Base-by-base conservation (phyloP, 2,329 filamentous ascomycete genomes). In the Diplodia scrobiculata region DNA sequence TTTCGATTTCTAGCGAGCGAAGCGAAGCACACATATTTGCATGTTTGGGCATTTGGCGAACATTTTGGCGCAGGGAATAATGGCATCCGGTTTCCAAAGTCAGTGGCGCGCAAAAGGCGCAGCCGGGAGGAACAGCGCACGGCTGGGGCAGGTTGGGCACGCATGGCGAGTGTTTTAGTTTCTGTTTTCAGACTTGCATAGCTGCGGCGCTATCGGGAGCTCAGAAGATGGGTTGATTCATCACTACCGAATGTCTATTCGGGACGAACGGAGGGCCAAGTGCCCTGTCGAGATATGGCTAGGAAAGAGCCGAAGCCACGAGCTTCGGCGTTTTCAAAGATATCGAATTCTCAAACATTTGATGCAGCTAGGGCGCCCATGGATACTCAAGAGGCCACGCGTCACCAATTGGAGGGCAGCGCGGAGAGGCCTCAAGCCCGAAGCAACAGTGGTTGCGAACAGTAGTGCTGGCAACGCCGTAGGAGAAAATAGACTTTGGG, bases 171-270 rank as follows among this genome's bases (percentile, higher is more conserved):
- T 63, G 59, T 51, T 63, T 63, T 41, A 38, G 45, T 50, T 63
- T 63, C 47, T 50, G 41, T 48, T 62, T 62, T 34, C 47, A 51
- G 58, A 62, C 11, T 63, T 63, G 59, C 59, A 63, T 63, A 63
- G 59, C 59, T 63, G 59, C 59, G 59, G 59, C 59, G 59, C 59
- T 38, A 51, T 51, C n/a, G 55, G 55, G 55, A 48, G 55, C 55
- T 48, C 25, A 25, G 38, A 34, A 48, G 55, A 29, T 14, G 52
- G 54, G 32, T 45, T 41, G 55, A 27, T 47, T 59, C 45, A 36
- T 54, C 54, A 58, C 54, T 58, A 45, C 25, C 54, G 36, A 48
- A 25, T 59, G 21, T 47, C 38, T 34, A 17, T 32, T 59, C 27
- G 38, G 38, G 45, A 47, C 27, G 55, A 41, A 60, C 55, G 38